Evolutionary conservation across 257 asterid genomes (phyloP).

Genomic region (Prunella vulgaris): DNA sequence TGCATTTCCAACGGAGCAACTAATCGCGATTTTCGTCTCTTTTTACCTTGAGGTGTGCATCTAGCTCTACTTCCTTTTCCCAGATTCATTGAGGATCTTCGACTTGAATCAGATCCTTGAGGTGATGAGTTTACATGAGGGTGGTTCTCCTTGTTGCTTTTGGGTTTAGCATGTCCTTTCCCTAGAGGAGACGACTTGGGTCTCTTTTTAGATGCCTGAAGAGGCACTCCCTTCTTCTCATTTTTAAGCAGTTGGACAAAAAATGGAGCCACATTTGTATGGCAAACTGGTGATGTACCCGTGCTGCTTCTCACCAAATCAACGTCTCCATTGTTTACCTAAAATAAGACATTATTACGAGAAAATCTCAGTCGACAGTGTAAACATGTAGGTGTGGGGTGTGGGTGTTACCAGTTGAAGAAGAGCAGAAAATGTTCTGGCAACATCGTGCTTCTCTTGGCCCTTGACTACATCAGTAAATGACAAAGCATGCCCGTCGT

Average conservation of each 20-base stretch:
- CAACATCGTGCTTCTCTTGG: conserved; percentile 82
- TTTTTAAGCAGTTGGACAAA: conserved; percentile 45
- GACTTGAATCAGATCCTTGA: conserved; percentile 33
- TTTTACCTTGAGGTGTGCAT: conserved; percentile 73
- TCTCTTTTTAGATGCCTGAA: conserved; percentile 54
- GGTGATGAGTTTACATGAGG: conserved; percentile 35
- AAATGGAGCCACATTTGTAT: conserved; percentile 56
- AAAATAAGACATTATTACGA: background rate
- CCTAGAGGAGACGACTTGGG: conserved; percentile 49
- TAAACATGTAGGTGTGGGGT: background rate
- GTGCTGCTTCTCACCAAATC: conserved; percentile 38
- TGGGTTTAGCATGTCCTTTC: conserved; percentile 26
- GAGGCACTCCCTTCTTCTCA: conserved; percentile 35
- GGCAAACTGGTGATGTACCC: conserved; percentile 36
- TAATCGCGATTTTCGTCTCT: conserved; percentile 57
- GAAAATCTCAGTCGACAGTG: background rate
- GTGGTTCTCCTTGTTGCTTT: conserved; percentile 36
- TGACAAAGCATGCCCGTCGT: conserved; percentile 34
- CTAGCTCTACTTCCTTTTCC: conserved; percentile 41
- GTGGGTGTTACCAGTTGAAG: conserved; percentile 69
- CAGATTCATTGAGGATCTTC: conserved; percentile 31
- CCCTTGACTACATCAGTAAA: conserved; percentile 74
- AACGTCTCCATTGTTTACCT: conserved; percentile 90
- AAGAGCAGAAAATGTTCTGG: conserved; percentile 94
- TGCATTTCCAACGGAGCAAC: conserved; percentile 44